phyloP scores from a whole-genome alignment of 495 filamentous ascomycete species.

The Lichenothelia convexa region DNA sequence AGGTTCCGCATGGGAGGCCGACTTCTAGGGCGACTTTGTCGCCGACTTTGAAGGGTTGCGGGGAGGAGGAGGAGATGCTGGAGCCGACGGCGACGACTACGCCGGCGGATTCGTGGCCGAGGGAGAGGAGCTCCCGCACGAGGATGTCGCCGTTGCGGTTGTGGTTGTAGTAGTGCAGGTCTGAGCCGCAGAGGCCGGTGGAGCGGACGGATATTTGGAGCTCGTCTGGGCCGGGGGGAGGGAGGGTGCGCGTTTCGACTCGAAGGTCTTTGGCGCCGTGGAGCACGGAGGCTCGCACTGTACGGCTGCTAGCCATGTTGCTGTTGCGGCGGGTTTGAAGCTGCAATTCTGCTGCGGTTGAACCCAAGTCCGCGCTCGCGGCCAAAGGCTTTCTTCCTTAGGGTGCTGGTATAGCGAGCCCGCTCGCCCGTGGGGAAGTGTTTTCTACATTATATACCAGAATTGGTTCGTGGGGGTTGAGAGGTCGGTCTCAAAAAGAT shows the following conservation, averaged over 20 bases:
- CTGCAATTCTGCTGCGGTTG: too few relatives aligned
- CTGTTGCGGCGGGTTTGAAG: too few relatives aligned
- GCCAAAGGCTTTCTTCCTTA: too few relatives aligned
- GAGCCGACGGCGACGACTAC: constrained; percentile 35
- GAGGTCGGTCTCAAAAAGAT: too few relatives aligned
- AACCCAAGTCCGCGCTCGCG: too few relatives aligned
- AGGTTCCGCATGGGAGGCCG: constrained; percentile 58
- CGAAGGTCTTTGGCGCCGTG: constrained; percentile 24
- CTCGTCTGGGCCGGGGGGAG: constrained; percentile 27
- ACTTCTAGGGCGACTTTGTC: constrained; percentile 73
- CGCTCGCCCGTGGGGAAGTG: too few relatives aligned
- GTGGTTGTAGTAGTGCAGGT: constrained; percentile 51
- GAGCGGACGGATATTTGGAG: constrained; percentile 38
- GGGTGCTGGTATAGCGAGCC: too few relatives aligned
- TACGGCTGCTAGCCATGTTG: constrained; percentile 1
- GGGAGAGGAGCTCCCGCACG: constrained; percentile 41
- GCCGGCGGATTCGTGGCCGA: constrained; percentile 45
- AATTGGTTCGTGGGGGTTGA: too few relatives aligned
- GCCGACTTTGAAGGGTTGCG: constrained; percentile 35
- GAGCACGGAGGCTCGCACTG: constrained; percentile 22
- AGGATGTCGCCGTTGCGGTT: constrained; percentile 49
- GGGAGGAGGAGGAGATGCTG: constrained; percentile 19
- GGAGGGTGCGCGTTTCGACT: constrained; percentile 27
- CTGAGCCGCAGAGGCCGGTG: constrained; percentile 50
- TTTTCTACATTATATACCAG: too few relatives aligned